Percentiles rank a stretch among this genome's conserved stretches.
Conservation (phyloP, 306 rosid species). For the Ochetophila trinervis region DNA sequence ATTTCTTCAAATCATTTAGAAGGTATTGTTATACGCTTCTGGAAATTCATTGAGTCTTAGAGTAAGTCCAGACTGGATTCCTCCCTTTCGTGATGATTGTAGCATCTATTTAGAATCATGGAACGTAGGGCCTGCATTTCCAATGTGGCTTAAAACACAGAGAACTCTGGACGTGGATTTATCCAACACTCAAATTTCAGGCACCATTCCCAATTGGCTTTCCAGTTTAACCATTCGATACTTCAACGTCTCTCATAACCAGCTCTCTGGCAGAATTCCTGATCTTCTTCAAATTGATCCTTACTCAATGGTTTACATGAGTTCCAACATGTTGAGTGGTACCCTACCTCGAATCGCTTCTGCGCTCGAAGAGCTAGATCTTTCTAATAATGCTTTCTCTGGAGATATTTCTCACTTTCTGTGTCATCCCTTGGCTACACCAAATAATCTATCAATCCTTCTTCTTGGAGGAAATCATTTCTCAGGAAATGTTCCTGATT, state of each 20-base stretch:
- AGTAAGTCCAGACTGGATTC: conserved; percentile 11
- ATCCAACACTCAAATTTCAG: conserved; percentile 12
- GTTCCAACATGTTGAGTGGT: neutral
- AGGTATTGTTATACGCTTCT: neutral
- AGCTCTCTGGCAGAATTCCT: conserved; percentile 24
- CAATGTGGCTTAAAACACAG: conserved; percentile 33
- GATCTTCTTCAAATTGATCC: neutral
- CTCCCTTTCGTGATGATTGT: conserved; percentile 16
- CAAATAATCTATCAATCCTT: neutral
- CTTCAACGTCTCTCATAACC: conserved; percentile 30
- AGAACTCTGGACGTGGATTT: neutral
- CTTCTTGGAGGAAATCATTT: conserved; percentile 5
- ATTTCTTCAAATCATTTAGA: neutral
- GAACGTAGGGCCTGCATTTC: conserved; percentile 32
- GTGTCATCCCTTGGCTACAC: neutral
- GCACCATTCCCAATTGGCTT: conserved; percentile 8
- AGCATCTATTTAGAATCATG: conserved; percentile 16
- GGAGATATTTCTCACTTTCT: neutral
- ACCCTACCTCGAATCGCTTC: conserved; percentile 1
- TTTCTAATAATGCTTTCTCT: conserved; percentile 4
- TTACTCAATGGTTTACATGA: neutral
- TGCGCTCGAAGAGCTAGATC: neutral
- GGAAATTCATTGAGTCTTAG: conserved; percentile 1
- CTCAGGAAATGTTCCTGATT: conserved; percentile 8
- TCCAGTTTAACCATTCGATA: neutral